Evolutionary conservation across 2,329 filamentous ascomycete genomes (phyloP).

Genomic region (Epichloe gansuensis): DNA sequence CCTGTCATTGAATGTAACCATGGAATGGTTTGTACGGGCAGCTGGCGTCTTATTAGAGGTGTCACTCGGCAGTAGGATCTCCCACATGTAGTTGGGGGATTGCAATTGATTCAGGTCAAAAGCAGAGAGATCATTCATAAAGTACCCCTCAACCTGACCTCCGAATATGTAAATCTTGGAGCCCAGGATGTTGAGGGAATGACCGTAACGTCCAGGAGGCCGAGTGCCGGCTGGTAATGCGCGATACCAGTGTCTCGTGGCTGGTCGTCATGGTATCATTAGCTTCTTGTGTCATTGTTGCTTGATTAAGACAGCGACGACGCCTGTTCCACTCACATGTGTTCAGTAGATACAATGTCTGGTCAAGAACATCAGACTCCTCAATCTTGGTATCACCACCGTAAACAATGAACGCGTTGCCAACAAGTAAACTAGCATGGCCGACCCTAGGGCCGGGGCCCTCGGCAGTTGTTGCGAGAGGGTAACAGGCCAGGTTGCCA

Average conservation of each 20-base stretch:
- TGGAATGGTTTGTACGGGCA: conserved; percentile 85
- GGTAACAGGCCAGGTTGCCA: conserved; percentile 78
- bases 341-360: conserved; percentile 91
- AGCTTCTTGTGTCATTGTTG: neutral
- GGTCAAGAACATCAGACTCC: conserved; percentile 79
- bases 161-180: conserved; percentile 98
- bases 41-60: conserved; percentile 53
- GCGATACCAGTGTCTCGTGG: conserved; percentile 94
- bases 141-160: conserved; percentile 91
- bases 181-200: conserved; percentile 89
- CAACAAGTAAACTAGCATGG: conserved; percentile 84
- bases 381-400: conserved; percentile 97
- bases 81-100: conserved; percentile 84
- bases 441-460: conserved; percentile 91
- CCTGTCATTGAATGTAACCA: conserved; percentile 85
- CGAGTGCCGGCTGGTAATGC: conserved; percentile 76
- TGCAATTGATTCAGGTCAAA: conserved; percentile 95
- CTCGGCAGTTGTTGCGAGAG: conserved; percentile 80
- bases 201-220: conserved; percentile 84
- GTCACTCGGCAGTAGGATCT: conserved; percentile 63
- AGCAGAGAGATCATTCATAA: conserved; percentile 93
- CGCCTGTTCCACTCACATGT: conserved; percentile 57
- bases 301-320: neutral
- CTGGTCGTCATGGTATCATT: conserved; percentile 32
- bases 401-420: conserved; percentile 98